Evolutionary conservation across 768 basidiomycete genomes (phyloP).

Genomic region (Imleria badia): DNA sequence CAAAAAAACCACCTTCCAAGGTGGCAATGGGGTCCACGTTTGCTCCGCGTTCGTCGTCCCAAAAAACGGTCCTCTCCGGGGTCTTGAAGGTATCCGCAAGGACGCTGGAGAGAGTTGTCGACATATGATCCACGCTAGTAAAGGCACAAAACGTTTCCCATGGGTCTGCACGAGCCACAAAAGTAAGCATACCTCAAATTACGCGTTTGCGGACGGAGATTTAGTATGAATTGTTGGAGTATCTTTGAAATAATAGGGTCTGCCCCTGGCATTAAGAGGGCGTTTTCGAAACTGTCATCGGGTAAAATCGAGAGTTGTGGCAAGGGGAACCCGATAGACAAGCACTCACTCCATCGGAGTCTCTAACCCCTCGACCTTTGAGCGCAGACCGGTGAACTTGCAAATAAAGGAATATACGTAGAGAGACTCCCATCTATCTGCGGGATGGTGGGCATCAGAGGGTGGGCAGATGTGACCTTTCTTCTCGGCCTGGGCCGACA

Average conservation of each 20-base stretch:
- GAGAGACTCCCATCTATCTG: conserved; percentile 82
- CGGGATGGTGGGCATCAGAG: conserved; percentile 68
- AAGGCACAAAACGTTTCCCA: conserved; percentile 31
- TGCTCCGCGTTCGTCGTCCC: conserved; percentile 64
- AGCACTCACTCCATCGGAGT: conserved; percentile 78
- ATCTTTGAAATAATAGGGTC: conserved; percentile 72
- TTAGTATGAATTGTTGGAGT: conserved; percentile 74
- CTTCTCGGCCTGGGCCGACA: conserved; percentile 43
- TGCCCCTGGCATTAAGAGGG: conserved; percentile 68
- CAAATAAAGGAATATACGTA: conserved; percentile 86
- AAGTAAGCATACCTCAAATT: conserved; percentile 70
- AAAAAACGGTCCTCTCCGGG: conserved; percentile 74
- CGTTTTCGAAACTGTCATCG: conserved; percentile 68
- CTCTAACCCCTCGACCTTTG: conserved; percentile 77
- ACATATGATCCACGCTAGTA: conserved; percentile 77
- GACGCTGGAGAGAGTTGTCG: conserved; percentile 66
- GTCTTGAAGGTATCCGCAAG: conserved; percentile 73
- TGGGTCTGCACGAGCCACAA: conserved; percentile 22
- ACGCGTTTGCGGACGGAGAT: conserved; percentile 85
- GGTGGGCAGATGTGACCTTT: conserved; percentile 54
- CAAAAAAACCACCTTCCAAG: conserved; percentile 72
- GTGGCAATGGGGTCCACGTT: conserved; percentile 75
- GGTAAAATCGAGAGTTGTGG: conserved; percentile 33
- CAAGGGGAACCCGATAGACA: conserved; percentile 20
- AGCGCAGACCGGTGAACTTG: conserved; percentile 74